These are phyloP conservation scores for Oehlia diaphana DNA, from an alignment of 192 early-diverging fungal genomes.

Conservation along the genomic window DNA sequence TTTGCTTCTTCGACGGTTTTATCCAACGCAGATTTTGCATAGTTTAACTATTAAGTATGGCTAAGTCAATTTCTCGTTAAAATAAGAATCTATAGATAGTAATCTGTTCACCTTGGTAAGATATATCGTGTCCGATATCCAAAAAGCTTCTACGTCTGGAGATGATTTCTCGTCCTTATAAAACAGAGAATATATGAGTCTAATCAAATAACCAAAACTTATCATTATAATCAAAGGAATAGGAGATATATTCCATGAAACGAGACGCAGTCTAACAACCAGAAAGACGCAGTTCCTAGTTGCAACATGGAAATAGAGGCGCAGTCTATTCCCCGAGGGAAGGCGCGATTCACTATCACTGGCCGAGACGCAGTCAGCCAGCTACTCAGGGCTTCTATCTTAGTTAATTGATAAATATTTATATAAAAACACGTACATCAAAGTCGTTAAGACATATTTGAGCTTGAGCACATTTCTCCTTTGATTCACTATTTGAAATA, in stretches of 20 bases:
- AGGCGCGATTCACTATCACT: conserved; percentile 15
- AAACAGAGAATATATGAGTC: conserved; percentile 13
- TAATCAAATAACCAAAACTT: conserved; percentile 13
- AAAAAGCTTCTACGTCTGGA: conserved; percentile 11
- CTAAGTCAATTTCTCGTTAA: conserved; percentile 17
- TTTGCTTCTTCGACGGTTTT: conserved; percentile 14
- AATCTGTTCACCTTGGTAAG: conserved; percentile 25
- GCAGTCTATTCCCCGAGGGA: conserved; percentile 27
- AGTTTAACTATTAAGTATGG: conserved; percentile 18
- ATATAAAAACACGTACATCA: conserved; percentile 21
- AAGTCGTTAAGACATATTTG: conserved; percentile 13
- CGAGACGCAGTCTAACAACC: conserved; percentile 29
- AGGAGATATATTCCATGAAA: conserved; percentile 29
- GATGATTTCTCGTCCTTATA: conserved; percentile 19
- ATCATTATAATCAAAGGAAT: conserved; percentile 4
- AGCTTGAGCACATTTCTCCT: conserved; percentile 17
- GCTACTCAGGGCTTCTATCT: conserved; percentile 27
- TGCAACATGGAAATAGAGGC: conserved; percentile 25
- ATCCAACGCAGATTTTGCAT: conserved; percentile 20
- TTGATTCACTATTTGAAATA: conserved; percentile 25
- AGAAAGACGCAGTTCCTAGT: conserved; percentile 25
- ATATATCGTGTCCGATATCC: conserved; percentile 10
- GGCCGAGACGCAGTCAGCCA: conserved; percentile 14
- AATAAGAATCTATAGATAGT: conserved; percentile 22
- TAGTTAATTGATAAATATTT: conserved; percentile 11